These are phyloP conservation scores for Aspergillus pseudoviridinutans DNA, from an alignment of 2,329 filamentous ascomycete species.

Conservation along the genomic window DNA sequence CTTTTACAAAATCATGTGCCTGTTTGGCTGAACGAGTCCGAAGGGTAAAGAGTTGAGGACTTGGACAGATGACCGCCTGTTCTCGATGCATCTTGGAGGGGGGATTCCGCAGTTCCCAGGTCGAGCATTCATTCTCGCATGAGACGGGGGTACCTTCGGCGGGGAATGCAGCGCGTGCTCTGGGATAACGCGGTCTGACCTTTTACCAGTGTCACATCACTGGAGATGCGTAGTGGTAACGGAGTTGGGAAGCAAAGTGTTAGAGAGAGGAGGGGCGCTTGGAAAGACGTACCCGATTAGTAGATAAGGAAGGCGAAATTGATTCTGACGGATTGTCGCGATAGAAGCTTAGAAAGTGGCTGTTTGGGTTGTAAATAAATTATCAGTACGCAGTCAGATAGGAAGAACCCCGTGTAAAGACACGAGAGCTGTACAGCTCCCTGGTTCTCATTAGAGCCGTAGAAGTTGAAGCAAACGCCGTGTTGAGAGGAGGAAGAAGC, in stretches of 20 bases:
- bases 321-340: neutral
- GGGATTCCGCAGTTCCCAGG: slow-evolving; percentile 9
- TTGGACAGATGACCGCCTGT: neutral
- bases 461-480: neutral
- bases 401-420: neutral
- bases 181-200: slow-evolving; percentile 36
- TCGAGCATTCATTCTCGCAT: slow-evolving; percentile 1
- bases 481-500: neutral
- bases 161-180: slow-evolving; percentile 5
- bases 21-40: slow-evolving; percentile 12
- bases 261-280: neutral
- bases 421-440: neutral
- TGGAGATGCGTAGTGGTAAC: slow-evolving; percentile 24
- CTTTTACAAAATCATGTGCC: slow-evolving; percentile 23
- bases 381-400: neutral
- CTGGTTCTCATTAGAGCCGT: neutral
- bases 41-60: slow-evolving; percentile 1
- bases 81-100: neutral
- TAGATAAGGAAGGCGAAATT: neutral
- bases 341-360: neutral
- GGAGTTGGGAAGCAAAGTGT: neutral
- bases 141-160: slow-evolving; percentile 21
- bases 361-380: neutral
- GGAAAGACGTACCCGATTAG: slow-evolving; percentile 8
- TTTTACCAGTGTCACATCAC: slow-evolving; percentile 47